Conservation (phyloP, 129 eudicot genomes). For the Solidago caesia region DNA sequence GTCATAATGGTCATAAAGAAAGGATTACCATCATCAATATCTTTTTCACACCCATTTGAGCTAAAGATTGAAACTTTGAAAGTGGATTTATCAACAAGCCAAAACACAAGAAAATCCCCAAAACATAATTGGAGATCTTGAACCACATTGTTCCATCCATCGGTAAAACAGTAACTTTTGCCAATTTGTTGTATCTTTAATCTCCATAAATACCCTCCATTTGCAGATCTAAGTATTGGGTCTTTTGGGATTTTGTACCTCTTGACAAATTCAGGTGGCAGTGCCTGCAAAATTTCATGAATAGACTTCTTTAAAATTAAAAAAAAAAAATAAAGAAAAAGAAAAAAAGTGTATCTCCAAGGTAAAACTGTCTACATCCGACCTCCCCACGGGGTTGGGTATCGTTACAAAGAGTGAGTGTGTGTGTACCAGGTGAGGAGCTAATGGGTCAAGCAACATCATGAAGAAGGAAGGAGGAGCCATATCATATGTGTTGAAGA, state of each 20-base stretch:
- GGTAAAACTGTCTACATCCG: too few relatives aligned
- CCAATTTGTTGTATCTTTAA: slow-evolving; percentile 5
- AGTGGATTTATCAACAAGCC: slow-evolving; percentile 19
- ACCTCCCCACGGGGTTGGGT: too few relatives aligned
- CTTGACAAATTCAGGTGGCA: slow-evolving; percentile 23
- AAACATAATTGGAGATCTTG: slow-evolving; percentile 12
- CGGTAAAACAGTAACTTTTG: background rate
- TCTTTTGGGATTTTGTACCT: slow-evolving; percentile 16
- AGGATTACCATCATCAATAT: background rate
- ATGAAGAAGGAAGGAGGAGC: slow-evolving; percentile 22
- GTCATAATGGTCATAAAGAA: background rate
- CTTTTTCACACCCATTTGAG: slow-evolving; percentile 27
- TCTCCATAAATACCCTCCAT: slow-evolving; percentile 25
- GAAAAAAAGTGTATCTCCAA: background rate
- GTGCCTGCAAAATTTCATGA: slow-evolving; percentile 18
- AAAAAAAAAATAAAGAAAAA: background rate
- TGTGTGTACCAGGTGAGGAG: slow-evolving; percentile 21
- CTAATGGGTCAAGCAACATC: slow-evolving; percentile 24
- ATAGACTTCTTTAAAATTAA: background rate
- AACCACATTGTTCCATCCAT: slow-evolving; percentile 32
- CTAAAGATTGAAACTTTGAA: slow-evolving; percentile 1
- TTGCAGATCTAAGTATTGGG: slow-evolving; percentile 1
- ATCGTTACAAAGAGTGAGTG: background rate
- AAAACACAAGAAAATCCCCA: slow-evolving; percentile 26
- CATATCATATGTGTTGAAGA: slow-evolving; percentile 16